These are phyloP conservation scores for Gaertneriomyces sp. DNA, from an alignment of 192 early-diverging fungal species.

Conservation along the genomic window DNA sequence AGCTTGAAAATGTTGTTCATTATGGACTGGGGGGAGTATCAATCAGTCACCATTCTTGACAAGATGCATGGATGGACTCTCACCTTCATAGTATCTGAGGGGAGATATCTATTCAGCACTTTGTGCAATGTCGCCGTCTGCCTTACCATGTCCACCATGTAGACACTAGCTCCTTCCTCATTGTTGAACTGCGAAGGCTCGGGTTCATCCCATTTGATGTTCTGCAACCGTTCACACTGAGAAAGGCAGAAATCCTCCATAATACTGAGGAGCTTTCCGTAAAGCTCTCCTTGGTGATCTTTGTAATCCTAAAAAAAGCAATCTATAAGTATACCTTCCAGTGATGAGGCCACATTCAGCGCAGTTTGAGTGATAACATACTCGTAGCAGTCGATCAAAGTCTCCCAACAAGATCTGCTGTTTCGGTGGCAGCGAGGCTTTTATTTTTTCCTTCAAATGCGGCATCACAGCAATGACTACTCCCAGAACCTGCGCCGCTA, in stretches of 20 bases:
- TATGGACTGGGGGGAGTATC: constrained; percentile 44
- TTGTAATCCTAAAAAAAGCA: constrained; percentile 63
- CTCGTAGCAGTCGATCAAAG: constrained; percentile 76
- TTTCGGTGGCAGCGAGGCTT: constrained; percentile 66
- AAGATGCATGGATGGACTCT: not conserved
- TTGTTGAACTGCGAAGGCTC: constrained; percentile 33
- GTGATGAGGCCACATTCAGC: not conserved
- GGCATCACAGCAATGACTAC: constrained; percentile 85
- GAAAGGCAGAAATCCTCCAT: constrained; percentile 86
- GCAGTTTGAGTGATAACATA: constrained; percentile 21
- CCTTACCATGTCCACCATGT: constrained; percentile 85
- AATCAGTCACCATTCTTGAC: too few relatives aligned
- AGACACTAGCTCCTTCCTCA: constrained; percentile 30
- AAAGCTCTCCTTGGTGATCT: constrained; percentile 89
- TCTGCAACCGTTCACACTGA: constrained; percentile 70
- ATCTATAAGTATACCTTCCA: constrained; percentile 1
- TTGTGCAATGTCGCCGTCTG: constrained; percentile 88
- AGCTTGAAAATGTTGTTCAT: constrained; percentile 75
- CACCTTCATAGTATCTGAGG: constrained; percentile 67
- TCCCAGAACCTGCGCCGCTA: constrained; percentile 90
- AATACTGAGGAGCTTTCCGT: constrained; percentile 85
- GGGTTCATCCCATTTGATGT: constrained; percentile 55
- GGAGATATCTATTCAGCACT: constrained; percentile 84
- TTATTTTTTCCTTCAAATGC: constrained; percentile 70
- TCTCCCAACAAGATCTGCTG: constrained; percentile 80